A percentile compares a stretch with the other conserved stretches of the same genome.
phyloP scores from a whole-genome alignment of 305 asterid genomes.

The Solanum hybrid region DNA sequence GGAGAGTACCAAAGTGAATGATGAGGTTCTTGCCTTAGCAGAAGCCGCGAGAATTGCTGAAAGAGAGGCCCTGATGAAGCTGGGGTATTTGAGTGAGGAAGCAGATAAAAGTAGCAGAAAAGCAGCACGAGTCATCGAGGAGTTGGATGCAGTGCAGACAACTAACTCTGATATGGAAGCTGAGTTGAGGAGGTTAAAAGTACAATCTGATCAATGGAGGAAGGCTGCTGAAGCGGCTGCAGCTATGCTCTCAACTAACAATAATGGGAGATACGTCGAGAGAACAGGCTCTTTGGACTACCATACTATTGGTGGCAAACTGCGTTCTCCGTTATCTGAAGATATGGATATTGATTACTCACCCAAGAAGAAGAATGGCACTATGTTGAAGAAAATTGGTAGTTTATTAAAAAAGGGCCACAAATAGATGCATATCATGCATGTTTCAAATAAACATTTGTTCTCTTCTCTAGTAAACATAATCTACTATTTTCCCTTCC shows the following conservation, averaged over 20 bases:
- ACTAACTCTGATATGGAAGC: slow-evolving; percentile 31
- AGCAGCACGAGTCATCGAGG: slow-evolving; percentile 38
- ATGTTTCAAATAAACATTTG: slow-evolving; percentile 5
- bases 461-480: not conserved
- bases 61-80: slow-evolving; percentile 52
- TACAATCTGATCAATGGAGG: slow-evolving; percentile 42
- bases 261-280: slow-evolving; percentile 27
- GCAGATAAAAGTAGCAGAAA: slow-evolving; percentile 58
- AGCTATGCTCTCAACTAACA: slow-evolving; percentile 31
- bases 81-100: slow-evolving; percentile 55
- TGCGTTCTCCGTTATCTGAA: slow-evolving; percentile 47
- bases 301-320: slow-evolving; percentile 57
- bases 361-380: slow-evolving; percentile 66
- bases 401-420: slow-evolving; percentile 70
- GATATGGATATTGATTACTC: slow-evolving; percentile 52
- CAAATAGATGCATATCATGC: slow-evolving; percentile 28
- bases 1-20: slow-evolving; percentile 6
- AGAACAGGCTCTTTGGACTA: slow-evolving; percentile 54
- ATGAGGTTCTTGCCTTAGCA: slow-evolving; percentile 31
- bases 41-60: slow-evolving; percentile 55
- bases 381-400: slow-evolving; percentile 75
- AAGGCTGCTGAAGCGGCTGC: slow-evolving; percentile 48
- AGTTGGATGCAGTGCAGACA: slow-evolving; percentile 25
- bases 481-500: not conserved
- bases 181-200: slow-evolving; percentile 32